Conservation (phyloP, 139 green algal species). For the Auxenochlorella pyrenoidosa region DNA sequence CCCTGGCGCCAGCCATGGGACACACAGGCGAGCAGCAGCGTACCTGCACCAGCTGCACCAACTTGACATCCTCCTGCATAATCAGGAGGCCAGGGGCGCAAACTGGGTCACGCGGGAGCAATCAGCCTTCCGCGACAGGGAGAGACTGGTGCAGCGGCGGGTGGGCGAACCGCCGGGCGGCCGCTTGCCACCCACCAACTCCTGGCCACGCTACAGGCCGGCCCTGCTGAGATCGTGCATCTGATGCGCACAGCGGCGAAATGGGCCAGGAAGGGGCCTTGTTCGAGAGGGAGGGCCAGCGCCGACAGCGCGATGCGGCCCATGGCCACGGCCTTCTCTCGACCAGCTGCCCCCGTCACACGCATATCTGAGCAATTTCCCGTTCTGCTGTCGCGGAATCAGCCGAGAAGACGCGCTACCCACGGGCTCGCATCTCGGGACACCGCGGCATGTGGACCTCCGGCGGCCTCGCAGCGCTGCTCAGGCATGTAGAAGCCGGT, state of each 20-base stretch:
- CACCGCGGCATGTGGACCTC: neutral
- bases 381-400: no score
- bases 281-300: no score
- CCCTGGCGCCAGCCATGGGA: no score
- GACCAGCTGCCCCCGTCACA: no score
- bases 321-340: no score
- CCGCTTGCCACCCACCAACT: neutral
- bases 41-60: slow-evolving; percentile 49
- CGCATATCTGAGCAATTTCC: no score
- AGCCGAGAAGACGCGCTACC: no score
- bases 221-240: neutral
- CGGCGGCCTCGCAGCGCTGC: neutral
- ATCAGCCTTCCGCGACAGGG: neutral
- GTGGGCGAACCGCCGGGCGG: neutral
- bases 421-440: neutral
- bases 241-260: neutral
- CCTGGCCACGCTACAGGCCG: neutral
- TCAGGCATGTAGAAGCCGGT: neutral
- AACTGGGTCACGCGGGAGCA: no score
- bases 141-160: neutral
- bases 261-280: neutral
- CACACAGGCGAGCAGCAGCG: neutral
- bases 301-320: no score
- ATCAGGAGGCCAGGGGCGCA: neutral
- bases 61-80: slow-evolving; percentile 53